Evolutionary conservation across 441 rosid genomes (phyloP), one percentile per base, ranked within the genome.

Genomic region (Arabidopsis hybrid): DNA sequence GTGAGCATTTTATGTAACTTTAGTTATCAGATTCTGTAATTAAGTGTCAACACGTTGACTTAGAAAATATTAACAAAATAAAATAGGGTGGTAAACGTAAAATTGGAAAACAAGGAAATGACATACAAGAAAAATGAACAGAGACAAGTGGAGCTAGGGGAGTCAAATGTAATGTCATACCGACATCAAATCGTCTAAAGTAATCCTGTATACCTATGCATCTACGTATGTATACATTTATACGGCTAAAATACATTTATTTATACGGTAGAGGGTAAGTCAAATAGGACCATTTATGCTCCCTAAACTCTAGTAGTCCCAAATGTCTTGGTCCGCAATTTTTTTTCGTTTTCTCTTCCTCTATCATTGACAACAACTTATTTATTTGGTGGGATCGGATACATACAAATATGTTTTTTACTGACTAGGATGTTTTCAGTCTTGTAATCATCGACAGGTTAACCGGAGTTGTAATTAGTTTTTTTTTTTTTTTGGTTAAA

Each of bases 211-310:
- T 69, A 76, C 46, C 69, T 68, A 68, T 53, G 35, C 60, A 38
- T 68, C 14, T 74, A 60, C 67, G 62, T 53, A 53, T 69, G 8
- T 21, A 67, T 35, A 75, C 10, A 69, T 49, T 46, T 32, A 58
- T 76, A 76, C 62, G 12, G 39, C 9, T 63, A 49, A 78, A 78
- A 81, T 67, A 70, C 60, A 59, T 56, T 72, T 53, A 38, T 31
- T 69, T 66, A 65, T 66, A 76, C 60, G 66, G 69, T 4, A 34
- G 13, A 57, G 45, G 50, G 69, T 63, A 64, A 70, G 72, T 59
- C 65, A 47, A 67, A 65, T 71, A 57, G 91, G 91, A 49, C 97
- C 95, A 68, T 75, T 38, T 71, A 21, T 91, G 95, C 80, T 70
- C 84, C 89, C 91, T 76, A 49, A 68, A 61, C 65, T 39, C 51